Conservation (phyloP, 2,329 filamentous ascomycete species). For the Calonectria leucothoes region DNA sequence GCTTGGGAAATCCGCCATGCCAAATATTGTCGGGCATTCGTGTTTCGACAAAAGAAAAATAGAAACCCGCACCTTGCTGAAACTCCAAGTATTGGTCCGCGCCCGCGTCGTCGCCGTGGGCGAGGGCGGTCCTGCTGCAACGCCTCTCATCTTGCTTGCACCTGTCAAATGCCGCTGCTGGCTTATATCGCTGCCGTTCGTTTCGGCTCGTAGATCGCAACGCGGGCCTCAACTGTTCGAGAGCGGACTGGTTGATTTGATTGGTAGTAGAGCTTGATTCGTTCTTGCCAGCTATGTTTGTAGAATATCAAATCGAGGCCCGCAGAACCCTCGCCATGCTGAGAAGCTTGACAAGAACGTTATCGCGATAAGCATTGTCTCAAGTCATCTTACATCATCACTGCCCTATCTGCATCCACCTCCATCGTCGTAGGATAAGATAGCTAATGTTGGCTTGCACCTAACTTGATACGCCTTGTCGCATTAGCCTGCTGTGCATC, state of each 20-base stretch:
- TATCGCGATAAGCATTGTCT: conserved; percentile 37
- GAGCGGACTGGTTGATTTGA: not conserved
- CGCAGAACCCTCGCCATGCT: not conserved
- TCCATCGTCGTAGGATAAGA: not conserved
- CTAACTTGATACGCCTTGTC: not conserved
- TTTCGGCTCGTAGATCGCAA: not conserved
- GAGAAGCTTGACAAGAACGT: conserved; percentile 8
- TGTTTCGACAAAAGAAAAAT: conserved; percentile 24
- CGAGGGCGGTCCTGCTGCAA: conserved; percentile 50
- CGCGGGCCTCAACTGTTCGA: not conserved
- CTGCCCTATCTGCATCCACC: not conserved
- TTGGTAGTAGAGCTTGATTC: not conserved
- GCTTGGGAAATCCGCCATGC: conserved; percentile 28
- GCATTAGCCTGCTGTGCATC: not conserved
- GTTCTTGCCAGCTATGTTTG: not conserved
- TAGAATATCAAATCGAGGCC: not conserved
- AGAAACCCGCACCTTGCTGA: conserved; percentile 50
- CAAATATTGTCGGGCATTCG: not conserved
- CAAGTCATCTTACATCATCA: not conserved
- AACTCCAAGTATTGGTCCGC: conserved; percentile 54
- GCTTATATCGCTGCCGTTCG: conserved; percentile 14
- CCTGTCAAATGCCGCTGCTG: conserved; percentile 9
- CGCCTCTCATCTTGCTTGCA: conserved; percentile 46
- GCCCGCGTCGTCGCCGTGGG: conserved; percentile 45
- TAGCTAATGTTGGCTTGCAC: not conserved